Base-by-base conservation (phyloP, 345 rosid genomes). In the Reutealis trisperma region DNA sequence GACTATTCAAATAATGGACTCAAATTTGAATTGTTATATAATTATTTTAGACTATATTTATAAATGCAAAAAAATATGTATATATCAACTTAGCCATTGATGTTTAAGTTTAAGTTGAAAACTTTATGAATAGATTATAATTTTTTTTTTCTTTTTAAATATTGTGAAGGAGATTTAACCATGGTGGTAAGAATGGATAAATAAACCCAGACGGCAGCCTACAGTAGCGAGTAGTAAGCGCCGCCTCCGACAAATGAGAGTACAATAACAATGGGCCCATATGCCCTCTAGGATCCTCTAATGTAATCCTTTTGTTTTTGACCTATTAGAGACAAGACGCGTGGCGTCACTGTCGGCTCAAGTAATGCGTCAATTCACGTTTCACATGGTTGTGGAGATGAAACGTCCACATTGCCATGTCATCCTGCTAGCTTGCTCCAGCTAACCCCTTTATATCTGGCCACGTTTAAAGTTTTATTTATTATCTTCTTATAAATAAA, bases 311-410 rank as follows among this genome's bases (percentile, higher is more conserved):
- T 42, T 21, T 5, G 24, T 22, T 14, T 15, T 37, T 59, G 3
- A 65, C 67, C 71, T 34, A 61, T 32, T 51, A 2, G 1, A 74
- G 72, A 6, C 47, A 65, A 0, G 44, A 71, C 81, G 71, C 85
- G 81, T 79, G 86, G 82, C 64, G 63, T 65, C 67, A 2, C 60
- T 41, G 69, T 76, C 76, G 71, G 64, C 79, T 8, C n/a, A 18
- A 71, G 67, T 42, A 78, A 22, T 6, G 37, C 21, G 22, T 15
- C 52, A 65, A n/a, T 57, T 44, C 78, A 32, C 67, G 59, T 47
- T 78, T 82, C 85, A 83, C 85, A 76, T 83, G 86, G 68, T 45
- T 54, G 11, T 34, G 32, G 15, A 4, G 19, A 70, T 18, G 66
- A 73, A 45, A 73, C 78, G 81, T 63, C 76, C 70, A 73, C 74